phyloP scores from a whole-genome alignment of 2,329 filamentous ascomycete genomes.

The Monilinia fructicola region DNA sequence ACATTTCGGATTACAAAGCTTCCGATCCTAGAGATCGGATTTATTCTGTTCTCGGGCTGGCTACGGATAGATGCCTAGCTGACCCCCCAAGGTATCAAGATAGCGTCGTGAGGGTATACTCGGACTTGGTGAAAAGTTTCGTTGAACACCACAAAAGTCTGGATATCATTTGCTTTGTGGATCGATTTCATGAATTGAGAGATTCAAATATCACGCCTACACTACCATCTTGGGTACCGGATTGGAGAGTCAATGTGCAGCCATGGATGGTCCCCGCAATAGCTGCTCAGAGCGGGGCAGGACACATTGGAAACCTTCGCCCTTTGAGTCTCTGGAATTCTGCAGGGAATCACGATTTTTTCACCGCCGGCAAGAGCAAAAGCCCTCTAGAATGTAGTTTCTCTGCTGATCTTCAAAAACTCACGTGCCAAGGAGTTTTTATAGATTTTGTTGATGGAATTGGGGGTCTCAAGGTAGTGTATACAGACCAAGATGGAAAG shows the following conservation, averaged over 20 bases:
- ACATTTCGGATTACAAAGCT: constrained; percentile 24
- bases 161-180: constrained; percentile 4
- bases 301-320: constrained; percentile 25
- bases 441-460: constrained; percentile 27
- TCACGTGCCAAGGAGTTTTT: constrained; percentile 22
- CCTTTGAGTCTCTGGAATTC: background rate
- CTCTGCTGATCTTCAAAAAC: constrained; percentile 16
- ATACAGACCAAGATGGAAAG: constrained; percentile 13
- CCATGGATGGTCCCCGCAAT: constrained; percentile 24
- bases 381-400: background rate
- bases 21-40: constrained; percentile 28
- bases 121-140: background rate
- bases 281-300: constrained; percentile 19
- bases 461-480: constrained; percentile 23
- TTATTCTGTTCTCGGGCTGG: constrained; percentile 28
- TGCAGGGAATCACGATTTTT: background rate
- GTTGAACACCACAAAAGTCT: background rate
- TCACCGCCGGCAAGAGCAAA: constrained; percentile 13
- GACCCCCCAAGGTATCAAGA: constrained; percentile 22
- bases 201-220: background rate
- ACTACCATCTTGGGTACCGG: constrained; percentile 29
- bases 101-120: constrained; percentile 17
- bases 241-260: constrained; percentile 26
- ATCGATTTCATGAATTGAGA: background rate
- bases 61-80: constrained; percentile 16